Percentiles rank a stretch among this genome's conserved stretches.
Conservation (phyloP, 2,329 filamentous ascomycete species). For the Allantophomopsis lycopodina region DNA sequence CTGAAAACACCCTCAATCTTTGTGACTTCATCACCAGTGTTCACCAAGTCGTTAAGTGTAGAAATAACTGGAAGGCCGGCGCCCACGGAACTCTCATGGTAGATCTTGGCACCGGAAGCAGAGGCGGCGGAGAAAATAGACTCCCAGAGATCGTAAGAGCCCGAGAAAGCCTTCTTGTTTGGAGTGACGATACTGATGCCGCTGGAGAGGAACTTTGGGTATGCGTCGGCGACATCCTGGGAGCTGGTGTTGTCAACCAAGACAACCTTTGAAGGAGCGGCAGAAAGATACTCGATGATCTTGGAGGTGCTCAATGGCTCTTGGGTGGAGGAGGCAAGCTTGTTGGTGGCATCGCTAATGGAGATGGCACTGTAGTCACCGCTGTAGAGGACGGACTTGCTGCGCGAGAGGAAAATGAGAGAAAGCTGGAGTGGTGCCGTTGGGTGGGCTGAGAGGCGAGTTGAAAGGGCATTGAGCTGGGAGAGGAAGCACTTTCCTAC, state of each 20-base stretch:
- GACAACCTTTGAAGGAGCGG: constrained; percentile 64
- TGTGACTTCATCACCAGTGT: constrained; percentile 81
- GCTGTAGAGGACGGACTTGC: constrained; percentile 68
- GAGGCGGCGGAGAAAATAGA: constrained; percentile 68
- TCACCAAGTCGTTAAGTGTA: constrained; percentile 84
- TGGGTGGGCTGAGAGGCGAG: constrained; percentile 41
- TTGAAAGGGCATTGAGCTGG: constrained; percentile 59
- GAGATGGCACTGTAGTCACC: constrained; percentile 56
- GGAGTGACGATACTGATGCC: constrained; percentile 90
- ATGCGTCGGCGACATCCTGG: constrained; percentile 68
- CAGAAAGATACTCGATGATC: constrained; percentile 64
- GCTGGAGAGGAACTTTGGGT: constrained; percentile 66
- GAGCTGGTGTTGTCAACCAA: constrained; percentile 95
- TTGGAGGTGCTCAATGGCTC: constrained; percentile 54
- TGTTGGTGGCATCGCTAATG: constrained; percentile 44
- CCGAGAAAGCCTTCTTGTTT: constrained; percentile 97
- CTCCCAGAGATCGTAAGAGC: constrained; percentile 68
- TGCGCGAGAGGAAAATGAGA: constrained; percentile 76
- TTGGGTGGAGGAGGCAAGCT: constrained; percentile 49
- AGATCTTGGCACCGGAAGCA: constrained; percentile 64
- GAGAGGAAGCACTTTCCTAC: constrained; percentile 84
- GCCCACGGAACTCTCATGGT: constrained; percentile 90
- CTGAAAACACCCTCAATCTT: constrained; percentile 97
- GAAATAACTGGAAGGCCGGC: constrained; percentile 89
- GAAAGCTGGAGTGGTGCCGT: constrained; percentile 44